Base-by-base conservation (phyloP, 192 early-diverging fungal species). In the Allomyces macrogynus region DNA sequence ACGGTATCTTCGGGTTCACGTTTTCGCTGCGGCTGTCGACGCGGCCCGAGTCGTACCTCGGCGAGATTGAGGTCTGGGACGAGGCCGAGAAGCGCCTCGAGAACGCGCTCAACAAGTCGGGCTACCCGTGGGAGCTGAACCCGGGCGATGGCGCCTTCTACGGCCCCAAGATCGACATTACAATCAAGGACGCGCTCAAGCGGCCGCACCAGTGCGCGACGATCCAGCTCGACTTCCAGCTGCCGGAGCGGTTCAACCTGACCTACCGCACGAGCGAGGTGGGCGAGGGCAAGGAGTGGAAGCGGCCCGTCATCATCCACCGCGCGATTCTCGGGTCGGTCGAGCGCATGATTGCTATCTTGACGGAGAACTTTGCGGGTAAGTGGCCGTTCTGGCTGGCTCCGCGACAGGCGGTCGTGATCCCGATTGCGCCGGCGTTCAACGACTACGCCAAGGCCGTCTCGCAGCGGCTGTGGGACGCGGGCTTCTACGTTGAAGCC, bases 161-260 rank as follows among this genome's bases (percentile, higher is more conserved):
- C 74, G 95, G 95, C n/a, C 95, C 95, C 72, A 99, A 99, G 86
- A 90, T 99, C 71, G 95, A 99, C 77, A 97, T 99, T 74, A 85
- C 84, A 43, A 89, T 98, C 71, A 78, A 85, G 14, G 95, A 98
- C 75, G 94, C 93, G 14, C 81, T 98, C 64, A 79, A 84, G 68
- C 89, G 95, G 49, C 82, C 80, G 43, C 87, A 87, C 71, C 95
- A 97, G 77, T 99, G 95, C 73, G 95, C 95, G 43, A 99, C 95
- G 23, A 87, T 97, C 67, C 93, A 97, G 75, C 83, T 99, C 43
- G 94, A 97, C 76, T 99, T 95, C 87, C 92, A 97, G 73, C 81
- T 99, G 49, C 95, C 95, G 10, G 81, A 89, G 71, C 88, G 92
- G 11, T 97, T 97, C 80, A 74, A 88, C 43, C 87, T 97, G 68